phyloP scores from a whole-genome alignment of 2,329 filamentous ascomycete species.

The Aspergillus sp. region DNA sequence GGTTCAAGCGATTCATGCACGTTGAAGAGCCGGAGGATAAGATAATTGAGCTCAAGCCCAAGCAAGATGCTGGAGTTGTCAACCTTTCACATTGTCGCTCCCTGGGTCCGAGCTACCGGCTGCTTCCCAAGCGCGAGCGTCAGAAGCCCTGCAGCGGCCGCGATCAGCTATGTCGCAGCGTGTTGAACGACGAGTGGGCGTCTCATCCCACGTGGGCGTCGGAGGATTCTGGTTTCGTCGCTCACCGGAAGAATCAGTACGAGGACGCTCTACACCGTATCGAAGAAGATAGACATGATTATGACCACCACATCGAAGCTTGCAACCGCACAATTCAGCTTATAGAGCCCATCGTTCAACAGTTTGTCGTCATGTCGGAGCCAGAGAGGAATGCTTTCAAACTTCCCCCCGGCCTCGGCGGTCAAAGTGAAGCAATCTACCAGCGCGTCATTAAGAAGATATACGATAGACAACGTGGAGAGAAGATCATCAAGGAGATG shows the following conservation, averaged over 20 bases:
- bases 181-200: slow-evolving; percentile 97
- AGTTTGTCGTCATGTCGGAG: slow-evolving; percentile 79
- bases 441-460: slow-evolving; percentile 97
- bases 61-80: slow-evolving; percentile 75
- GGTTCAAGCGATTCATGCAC: slow-evolving; percentile 83
- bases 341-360: slow-evolving; percentile 89
- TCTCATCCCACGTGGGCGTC: slow-evolving; percentile 99
- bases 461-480: slow-evolving; percentile 82
- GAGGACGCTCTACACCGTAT: slow-evolving; percentile 95
- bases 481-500: slow-evolving; percentile 84
- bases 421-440: slow-evolving; percentile 95
- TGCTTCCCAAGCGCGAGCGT: slow-evolving; percentile 87
- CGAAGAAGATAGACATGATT: slow-evolving; percentile 97
- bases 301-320: slow-evolving; percentile 97
- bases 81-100: slow-evolving; percentile 93
- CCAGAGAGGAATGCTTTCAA: slow-evolving; percentile 74
- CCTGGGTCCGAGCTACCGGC: slow-evolving; percentile 92
- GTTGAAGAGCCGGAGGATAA: slow-evolving; percentile 75
- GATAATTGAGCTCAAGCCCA: slow-evolving; percentile 76
- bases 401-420: slow-evolving; percentile 81
- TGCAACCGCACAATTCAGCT: slow-evolving; percentile 95
- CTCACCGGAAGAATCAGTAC: slow-evolving; percentile 93
- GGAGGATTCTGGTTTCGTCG: slow-evolving; percentile 96
- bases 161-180: slow-evolving; percentile 89
- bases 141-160: slow-evolving; percentile 91